Conservation (phyloP, 176 grass and related monocot species). For the Eremochloa ophiuroides region DNA sequence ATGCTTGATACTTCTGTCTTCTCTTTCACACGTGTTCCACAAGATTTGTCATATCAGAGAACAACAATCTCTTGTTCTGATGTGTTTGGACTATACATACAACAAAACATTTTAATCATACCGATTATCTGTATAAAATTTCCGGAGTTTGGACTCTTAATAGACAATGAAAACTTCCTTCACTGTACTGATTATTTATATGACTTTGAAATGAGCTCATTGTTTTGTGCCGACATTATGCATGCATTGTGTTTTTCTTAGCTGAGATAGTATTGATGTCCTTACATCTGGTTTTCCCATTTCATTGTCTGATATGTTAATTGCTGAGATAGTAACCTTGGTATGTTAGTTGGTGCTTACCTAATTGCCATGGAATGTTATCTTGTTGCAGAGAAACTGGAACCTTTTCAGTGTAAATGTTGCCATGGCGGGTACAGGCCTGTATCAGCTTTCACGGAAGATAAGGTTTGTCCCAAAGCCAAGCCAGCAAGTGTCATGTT, state of each 20-base stretch:
- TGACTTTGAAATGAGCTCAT: background rate
- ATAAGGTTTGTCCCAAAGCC: conserved; percentile 46
- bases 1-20: background rate
- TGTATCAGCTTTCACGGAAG: conserved; percentile 78
- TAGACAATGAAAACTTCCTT: background rate
- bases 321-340: background rate
- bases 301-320: background rate
- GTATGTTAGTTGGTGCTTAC: background rate
- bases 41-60: background rate
- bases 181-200: background rate
- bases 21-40: background rate
- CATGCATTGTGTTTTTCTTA: background rate
- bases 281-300: background rate
- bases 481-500: background rate
- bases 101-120: background rate
- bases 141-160: background rate
- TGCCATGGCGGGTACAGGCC: conserved; percentile 66
- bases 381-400: conserved; percentile 71
- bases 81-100: background rate
- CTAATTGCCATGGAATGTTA: background rate
- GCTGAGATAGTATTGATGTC: background rate
- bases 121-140: background rate
- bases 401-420: conserved; percentile 72
- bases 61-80: background rate
- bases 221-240: background rate